Percentiles rank a stretch among this genome's conserved stretches.
Conservation (phyloP, 148 eudicot genomes). For the Arbutus unedo region DNA sequence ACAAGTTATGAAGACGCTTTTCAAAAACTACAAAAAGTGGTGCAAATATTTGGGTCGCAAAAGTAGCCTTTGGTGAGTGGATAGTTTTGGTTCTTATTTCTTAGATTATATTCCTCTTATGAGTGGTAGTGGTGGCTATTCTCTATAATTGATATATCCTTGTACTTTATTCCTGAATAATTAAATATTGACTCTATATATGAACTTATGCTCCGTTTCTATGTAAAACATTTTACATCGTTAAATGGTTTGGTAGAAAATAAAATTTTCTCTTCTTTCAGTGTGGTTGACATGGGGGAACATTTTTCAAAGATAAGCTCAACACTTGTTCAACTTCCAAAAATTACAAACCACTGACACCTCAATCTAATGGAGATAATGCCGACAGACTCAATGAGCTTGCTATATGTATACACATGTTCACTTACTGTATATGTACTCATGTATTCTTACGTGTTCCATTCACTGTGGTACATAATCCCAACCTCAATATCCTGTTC, state of each 20-base stretch:
- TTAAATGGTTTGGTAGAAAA: neutral
- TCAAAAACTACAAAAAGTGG: slow-evolving; percentile 96
- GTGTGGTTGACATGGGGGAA: neutral
- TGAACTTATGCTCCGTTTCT: neutral
- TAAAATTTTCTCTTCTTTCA: neutral
- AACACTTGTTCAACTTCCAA: neutral
- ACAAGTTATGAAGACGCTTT: slow-evolving; percentile 97
- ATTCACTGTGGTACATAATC: neutral
- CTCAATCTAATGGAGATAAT: slow-evolving; percentile 1
- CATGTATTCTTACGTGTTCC: neutral
- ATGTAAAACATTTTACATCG: neutral
- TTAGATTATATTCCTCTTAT: neutral
- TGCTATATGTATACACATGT: neutral
- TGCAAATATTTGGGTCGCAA: slow-evolving; percentile 97
- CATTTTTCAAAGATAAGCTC: neutral
- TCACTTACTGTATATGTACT: neutral
- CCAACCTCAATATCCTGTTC: neutral
- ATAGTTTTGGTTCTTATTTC: neutral
- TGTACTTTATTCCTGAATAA: neutral
- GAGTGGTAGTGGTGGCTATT: neutral
- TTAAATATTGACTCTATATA: neutral
- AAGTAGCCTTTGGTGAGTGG: slow-evolving; percentile 90
- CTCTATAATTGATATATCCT: neutral
- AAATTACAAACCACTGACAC: neutral
- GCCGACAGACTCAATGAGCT: neutral